Conservation (phyloP, 1,284 basidiomycete genomes). For the Irpex lacteus region DNA sequence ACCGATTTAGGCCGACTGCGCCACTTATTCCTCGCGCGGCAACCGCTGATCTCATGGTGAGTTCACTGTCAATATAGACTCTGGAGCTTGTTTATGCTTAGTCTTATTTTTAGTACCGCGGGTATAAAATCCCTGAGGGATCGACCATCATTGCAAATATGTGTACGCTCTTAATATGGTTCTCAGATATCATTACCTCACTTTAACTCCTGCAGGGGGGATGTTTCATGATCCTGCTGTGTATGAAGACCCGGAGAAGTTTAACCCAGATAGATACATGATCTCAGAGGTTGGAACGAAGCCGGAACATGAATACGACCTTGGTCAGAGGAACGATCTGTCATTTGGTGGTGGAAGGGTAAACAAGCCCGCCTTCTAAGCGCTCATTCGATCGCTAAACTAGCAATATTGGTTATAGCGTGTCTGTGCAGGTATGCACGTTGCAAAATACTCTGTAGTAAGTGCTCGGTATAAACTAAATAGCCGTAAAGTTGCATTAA, state of each 20-base stretch:
- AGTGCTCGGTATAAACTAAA: not conserved
- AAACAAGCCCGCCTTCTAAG: not conserved
- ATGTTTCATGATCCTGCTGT: not conserved
- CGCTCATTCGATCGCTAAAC: not conserved
- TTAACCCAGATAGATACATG: conserved; percentile 1
- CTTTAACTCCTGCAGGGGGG: not conserved
- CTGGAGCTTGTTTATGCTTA: not conserved
- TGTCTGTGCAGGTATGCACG: conserved; percentile 9
- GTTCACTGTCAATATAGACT: not conserved
- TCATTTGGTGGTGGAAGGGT: conserved; percentile 10
- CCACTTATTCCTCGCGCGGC: conserved; percentile 1
- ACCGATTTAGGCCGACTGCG: conserved; percentile 24
- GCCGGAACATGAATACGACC: not conserved
- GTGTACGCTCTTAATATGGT: not conserved
- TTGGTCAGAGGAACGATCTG: conserved; percentile 6
- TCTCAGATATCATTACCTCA: not conserved
- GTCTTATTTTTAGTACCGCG: conserved; percentile 13
- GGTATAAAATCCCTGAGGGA: conserved; percentile 24
- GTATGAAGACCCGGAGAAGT: not conserved
- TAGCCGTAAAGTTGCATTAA: not conserved
- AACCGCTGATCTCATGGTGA: not conserved
- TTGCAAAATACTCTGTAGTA: conserved; percentile 8
- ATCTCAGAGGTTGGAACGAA: not conserved
- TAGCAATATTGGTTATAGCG: not conserved
- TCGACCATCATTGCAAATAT: conserved; percentile 22